Conservation (phyloP, 805 yeast genomes). For the Candida loeiensis region DNA sequence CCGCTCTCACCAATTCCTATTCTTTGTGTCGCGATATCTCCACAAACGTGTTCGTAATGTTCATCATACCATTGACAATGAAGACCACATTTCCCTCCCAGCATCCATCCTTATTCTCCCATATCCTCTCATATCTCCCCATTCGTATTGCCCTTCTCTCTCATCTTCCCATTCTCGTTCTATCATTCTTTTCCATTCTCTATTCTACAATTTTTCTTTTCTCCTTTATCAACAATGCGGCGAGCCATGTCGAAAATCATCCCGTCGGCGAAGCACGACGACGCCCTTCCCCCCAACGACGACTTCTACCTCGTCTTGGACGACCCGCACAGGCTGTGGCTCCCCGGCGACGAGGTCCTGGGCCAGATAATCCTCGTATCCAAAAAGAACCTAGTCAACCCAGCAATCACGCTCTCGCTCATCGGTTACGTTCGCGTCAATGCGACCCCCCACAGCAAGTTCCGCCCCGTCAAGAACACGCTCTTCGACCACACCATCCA, state of each 20-base stretch:
- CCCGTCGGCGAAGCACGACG: constrained; percentile 19
- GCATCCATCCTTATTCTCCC: no score
- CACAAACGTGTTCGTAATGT: no score
- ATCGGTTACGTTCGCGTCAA: constrained; percentile 56
- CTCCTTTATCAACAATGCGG: constrained; percentile 34
- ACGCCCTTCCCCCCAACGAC: constrained; percentile 16
- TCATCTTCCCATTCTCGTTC: neutral
- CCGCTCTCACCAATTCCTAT: no score
- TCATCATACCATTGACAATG: no score
- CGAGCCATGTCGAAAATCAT: constrained; percentile 49
- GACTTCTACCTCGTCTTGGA: constrained; percentile 71
- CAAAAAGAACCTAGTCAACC: constrained; percentile 52
- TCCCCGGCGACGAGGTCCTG: constrained; percentile 73
- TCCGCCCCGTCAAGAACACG: constrained; percentile 48
- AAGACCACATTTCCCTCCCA: no score
- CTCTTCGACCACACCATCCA: constrained; percentile 58
- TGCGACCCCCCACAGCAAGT: constrained; percentile 49
- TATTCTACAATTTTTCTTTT: neutral
- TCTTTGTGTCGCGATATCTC: no score
- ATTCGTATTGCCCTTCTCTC: neutral
- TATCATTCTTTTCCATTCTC: neutral
- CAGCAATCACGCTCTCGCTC: constrained; percentile 51
- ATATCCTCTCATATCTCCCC: no score
- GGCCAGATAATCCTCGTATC: constrained; percentile 61
- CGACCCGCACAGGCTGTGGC: constrained; percentile 71